Base-by-base conservation (phyloP, 2,329 filamentous ascomycete genomes). In the Hirsutella minnesotensis region DNA sequence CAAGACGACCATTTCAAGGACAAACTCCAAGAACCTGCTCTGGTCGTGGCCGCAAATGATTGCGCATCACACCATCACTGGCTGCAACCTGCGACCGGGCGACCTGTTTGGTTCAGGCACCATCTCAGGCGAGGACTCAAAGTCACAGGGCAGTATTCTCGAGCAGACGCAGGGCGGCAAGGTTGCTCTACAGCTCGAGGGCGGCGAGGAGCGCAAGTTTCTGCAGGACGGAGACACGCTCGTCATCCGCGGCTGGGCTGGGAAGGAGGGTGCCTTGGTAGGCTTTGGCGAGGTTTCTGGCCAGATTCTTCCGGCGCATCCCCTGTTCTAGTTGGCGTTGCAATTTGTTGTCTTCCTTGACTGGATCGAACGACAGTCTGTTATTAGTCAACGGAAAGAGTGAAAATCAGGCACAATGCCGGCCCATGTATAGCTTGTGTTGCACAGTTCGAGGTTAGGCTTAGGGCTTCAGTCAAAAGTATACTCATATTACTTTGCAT, bases 1-100 rank as follows among this genome's bases (percentile, higher is more conserved):
- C 38, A 61, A 55, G 38, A 59, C 53, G 2, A 53, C 56, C n/a
- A 53, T 66, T 12, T 56, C 51, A 15, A 53, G 51, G 36, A 63
- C 62, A 5, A 64, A 55, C 39, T 58, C 61, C 1, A 57, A 50
- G 18, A 60, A 69, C 40, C 67, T 92, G 1, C 69, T 90, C 2
- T 92, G 79, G 72, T 89, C 84, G 0, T 92, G 87, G 65, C 74
- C 83, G 1, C 86, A 92, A 57, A 89, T 90, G 84, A 67, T 92
- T 29, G 75, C 86, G 0, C 86, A 92, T 60, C 86, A 92, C 59
- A 81, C 82, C 3, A 74, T 86, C 45, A 83, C 79, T 0, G 86
- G 86, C 7, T 92, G 86, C 60, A 79, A 81, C 8, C 71, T 92
- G 63, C 73, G 77, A 5, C 72, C 79, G 0, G 86, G 86, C 37